Evolutionary conservation across 2,329 filamentous ascomycete species (phyloP).

Genomic region (Aureobasidium sp.): DNA sequence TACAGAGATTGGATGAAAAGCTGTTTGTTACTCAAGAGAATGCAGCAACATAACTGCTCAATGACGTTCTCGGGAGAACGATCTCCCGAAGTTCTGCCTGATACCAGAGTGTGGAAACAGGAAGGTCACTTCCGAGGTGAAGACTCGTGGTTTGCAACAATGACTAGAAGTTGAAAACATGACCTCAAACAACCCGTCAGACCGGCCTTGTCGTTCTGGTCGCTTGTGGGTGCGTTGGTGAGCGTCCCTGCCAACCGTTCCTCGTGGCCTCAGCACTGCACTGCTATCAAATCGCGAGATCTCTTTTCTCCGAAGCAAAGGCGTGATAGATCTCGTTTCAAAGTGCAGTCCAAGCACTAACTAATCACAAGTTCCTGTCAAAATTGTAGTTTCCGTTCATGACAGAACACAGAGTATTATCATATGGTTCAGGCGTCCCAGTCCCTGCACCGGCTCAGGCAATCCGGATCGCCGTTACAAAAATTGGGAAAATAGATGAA

Average conservation of each 20-base stretch:
- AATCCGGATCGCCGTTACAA: too few species aligned
- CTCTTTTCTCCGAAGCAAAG: background rate
- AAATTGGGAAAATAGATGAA: background rate
- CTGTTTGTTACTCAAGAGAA: too few species aligned
- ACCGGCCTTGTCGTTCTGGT: too few species aligned
- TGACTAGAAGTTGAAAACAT: background rate
- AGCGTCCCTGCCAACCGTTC: too few species aligned
- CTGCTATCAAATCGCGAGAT: background rate
- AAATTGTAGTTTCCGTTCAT: background rate
- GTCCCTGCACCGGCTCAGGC: background rate
- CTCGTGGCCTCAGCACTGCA: too few species aligned
- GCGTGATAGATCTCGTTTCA: background rate
- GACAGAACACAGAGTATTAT: constrained; percentile 2
- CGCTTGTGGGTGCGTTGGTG: too few species aligned
- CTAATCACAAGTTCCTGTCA: constrained; percentile 2
- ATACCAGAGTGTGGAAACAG: background rate
- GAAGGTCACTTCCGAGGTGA: background rate
- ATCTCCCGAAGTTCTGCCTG: constrained; percentile 11
- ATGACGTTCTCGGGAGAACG: constrained; percentile 1
- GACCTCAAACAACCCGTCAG: too few species aligned
- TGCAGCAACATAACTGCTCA: too few species aligned
- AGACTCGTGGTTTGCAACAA: too few species aligned
- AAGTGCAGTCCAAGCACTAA: constrained; percentile 1
- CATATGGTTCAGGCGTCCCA: background rate
- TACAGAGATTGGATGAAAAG: too few species aligned